Conservation (phyloP, 2,329 filamentous ascomycete species). For the Colletotrichum limetticola region DNA sequence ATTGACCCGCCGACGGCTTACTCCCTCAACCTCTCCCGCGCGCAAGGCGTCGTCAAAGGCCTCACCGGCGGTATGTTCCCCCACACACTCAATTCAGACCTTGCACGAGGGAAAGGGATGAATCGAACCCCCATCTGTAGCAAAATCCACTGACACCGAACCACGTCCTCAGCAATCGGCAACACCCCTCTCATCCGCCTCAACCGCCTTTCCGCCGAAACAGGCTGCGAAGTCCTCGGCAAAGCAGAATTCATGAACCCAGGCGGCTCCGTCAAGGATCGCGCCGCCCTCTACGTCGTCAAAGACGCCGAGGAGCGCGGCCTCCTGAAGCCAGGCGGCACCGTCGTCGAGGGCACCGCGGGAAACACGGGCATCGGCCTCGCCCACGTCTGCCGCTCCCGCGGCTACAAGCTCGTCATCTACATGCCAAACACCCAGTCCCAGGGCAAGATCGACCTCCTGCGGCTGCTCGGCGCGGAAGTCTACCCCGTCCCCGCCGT, state of each 20-base stretch:
- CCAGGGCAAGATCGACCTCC: conserved; percentile 95
- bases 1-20: conserved; percentile 63
- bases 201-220: conserved; percentile 87
- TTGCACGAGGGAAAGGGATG: background rate
- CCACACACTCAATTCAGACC: background rate
- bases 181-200: conserved; percentile 95
- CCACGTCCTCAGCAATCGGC: conserved; percentile 78
- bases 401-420: conserved; percentile 94
- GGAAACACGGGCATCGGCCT: conserved; percentile 98
- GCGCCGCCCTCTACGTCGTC: conserved; percentile 93
- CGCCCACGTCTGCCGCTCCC: conserved; percentile 92
- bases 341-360: conserved; percentile 95
- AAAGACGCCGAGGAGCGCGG: conserved; percentile 92
- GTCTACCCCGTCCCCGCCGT: conserved; percentile 97
- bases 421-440: conserved; percentile 99
- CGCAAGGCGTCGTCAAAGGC: conserved; percentile 81
- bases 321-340: conserved; percentile 84
- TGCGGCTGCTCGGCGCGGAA: conserved; percentile 91
- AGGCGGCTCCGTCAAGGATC: conserved; percentile 95
- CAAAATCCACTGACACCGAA: background rate
- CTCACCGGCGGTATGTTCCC: conserved; percentile 80
- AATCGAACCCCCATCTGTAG: background rate
- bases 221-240: conserved; percentile 92
- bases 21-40: conserved; percentile 78
- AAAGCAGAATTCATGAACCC: conserved; percentile 99